These are phyloP conservation scores for Microbotryum violaceum DNA, from an alignment of 1,284 basidiomycete species.

Conservation along the genomic window DNA sequence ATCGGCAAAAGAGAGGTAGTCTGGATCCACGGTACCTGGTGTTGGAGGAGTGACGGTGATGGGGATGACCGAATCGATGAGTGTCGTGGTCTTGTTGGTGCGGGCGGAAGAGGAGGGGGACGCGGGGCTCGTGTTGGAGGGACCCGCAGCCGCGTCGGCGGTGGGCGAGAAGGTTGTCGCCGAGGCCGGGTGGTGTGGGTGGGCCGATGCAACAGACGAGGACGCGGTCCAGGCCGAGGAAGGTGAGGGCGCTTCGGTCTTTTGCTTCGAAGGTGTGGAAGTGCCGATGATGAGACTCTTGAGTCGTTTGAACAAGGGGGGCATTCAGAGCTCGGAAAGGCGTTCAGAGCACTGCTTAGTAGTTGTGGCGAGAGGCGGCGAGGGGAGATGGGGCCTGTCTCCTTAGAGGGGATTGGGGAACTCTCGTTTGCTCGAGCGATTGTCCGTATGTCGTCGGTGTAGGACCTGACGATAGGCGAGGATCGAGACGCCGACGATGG, in stretches of 20 bases:
- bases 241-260: not conserved
- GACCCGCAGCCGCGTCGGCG: no score
- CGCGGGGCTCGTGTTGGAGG: no score
- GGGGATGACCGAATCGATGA: no score
- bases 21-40: no score
- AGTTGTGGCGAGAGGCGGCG: no score
- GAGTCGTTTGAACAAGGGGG: not conserved
- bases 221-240: not conserved
- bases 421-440: constrained; percentile 7
- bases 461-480: constrained; percentile 11
- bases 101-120: no score
- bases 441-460: constrained; percentile 7
- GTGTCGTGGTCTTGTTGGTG: no score
- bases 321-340: not conserved
- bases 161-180: no score
- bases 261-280: not conserved
- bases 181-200: not conserved
- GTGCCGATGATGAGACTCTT: not conserved
- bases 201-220: not conserved
- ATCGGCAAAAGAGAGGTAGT: no score
- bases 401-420: constrained; percentile 16
- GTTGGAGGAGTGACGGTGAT: no score
- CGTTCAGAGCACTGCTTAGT: not conserved
- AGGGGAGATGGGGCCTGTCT: not conserved
- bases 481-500: constrained; percentile 12